These are phyloP conservation scores for Marchantia paleacea DNA, from an alignment of 225 moss, liverwort and hornwort species.

Conservation along the genomic window DNA sequence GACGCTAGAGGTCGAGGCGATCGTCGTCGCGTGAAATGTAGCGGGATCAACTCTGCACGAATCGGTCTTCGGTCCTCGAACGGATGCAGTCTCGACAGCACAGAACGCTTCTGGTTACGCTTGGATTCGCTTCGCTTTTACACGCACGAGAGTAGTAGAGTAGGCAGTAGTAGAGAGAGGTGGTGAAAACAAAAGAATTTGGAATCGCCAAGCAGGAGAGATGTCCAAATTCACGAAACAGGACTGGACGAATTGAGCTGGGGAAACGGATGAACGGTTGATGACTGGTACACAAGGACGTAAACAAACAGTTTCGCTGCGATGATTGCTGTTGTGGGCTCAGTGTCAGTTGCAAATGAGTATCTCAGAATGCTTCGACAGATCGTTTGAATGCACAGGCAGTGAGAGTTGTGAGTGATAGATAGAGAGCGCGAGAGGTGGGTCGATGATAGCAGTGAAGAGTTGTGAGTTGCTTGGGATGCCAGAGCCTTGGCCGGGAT, in stretches of 20 bases:
- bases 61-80: not conserved
- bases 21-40: constrained; percentile 24
- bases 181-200: not conserved
- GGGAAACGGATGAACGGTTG: not conserved
- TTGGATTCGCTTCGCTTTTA: constrained; percentile 2
- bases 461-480: constrained; percentile 25
- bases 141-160: constrained; percentile 4
- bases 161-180: not conserved
- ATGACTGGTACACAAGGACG: not conserved
- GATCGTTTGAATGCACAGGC: not conserved
- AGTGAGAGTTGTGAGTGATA: not conserved
- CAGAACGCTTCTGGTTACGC: constrained; percentile 11
- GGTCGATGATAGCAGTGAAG: not conserved
- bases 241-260: constrained; percentile 11
- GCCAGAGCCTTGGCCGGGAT: not conserved
- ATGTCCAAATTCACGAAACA: constrained; percentile 12
- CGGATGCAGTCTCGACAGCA: constrained; percentile 9
- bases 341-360: constrained; percentile 10
- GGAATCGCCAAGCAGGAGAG: constrained; percentile 21
- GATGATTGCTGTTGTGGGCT: not conserved
- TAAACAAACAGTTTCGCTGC: too few species aligned
- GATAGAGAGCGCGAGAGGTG: not conserved
- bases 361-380: constrained; percentile 15
- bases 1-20: not conserved
- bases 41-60: not conserved